Conservation (phyloP, 192 early-diverging fungal species). For the Entomortierella chlamydospora region DNA sequence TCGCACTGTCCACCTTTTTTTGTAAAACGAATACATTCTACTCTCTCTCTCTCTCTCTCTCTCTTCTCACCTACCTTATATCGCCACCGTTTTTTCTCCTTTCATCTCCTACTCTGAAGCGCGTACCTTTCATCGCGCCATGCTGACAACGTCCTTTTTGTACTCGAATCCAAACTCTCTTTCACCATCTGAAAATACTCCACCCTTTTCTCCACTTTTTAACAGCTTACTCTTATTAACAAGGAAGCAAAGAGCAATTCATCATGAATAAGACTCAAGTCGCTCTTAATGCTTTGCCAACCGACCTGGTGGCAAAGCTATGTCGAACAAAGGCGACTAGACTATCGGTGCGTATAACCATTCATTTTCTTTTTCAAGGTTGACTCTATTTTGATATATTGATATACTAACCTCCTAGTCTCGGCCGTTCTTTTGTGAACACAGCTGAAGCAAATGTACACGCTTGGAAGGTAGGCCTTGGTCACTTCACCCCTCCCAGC, state of each 20-base stretch:
- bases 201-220: neutral
- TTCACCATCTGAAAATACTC: neutral
- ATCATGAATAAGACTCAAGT: constrained; percentile 39
- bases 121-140: neutral
- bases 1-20: too few species aligned
- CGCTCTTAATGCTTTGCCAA: constrained; percentile 32
- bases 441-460: constrained; percentile 49
- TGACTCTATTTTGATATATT: too few species aligned
- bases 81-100: neutral
- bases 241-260: neutral
- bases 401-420: too few species aligned
- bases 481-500: too few species aligned
- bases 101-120: neutral
- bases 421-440: constrained; percentile 3
- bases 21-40: too few species aligned
- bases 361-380: neutral
- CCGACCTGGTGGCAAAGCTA: constrained; percentile 38
- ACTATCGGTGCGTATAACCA: constrained; percentile 14
- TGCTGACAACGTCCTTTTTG: constrained; percentile 1
- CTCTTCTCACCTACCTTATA: too few species aligned
- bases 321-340: constrained; percentile 44
- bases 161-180: neutral
- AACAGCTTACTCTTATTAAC: too few species aligned
- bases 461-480: constrained; percentile 36
- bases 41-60: too few species aligned